Base-by-base conservation (phyloP, 768 basidiomycete genomes). In the Lentinula raphanica region DNA sequence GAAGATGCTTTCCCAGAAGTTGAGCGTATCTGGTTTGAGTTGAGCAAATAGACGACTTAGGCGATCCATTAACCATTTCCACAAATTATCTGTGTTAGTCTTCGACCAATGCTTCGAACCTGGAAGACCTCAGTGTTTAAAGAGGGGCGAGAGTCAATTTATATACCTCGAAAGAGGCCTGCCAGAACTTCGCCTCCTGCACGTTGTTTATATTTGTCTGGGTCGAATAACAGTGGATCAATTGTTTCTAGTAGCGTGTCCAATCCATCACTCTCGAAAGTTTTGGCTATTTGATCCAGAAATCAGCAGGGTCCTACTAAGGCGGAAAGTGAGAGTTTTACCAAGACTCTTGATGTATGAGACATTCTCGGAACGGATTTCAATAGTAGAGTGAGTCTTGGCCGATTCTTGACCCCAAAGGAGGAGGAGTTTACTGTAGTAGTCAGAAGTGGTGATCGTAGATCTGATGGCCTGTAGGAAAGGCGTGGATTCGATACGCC, bases 31-130 rank as follows among this genome's bases (percentile, higher is more conserved):
- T 45, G 92, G 93, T 63, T 90, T 91, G 66, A 94, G 88, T 61
- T 88, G 86, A 7, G 75, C 71, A 60, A 87, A 84, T 55, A 94
- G 83, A 32, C 74, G 72, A 54, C 85, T 78, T 35, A 95, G 70
- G 46, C 82, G 82, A 35, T 76, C 69, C 5, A 74, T 72, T 31
- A 86, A 72, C 94, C 94, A 96, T 39, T 71, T 62, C 92, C 90
- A 94, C 4, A 95, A 69, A 38, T 72, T 69, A 49, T 81, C 72
- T 27, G 78, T 76, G 36, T 74, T 70, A 38, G 72, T 70, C 55
- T 76, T 77, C 0, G 82, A 74, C 94, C 94, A 96, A 65, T 95
- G 90, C 69, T 94, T 94, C 13, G 88, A 85, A 32, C 92, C 90
- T 89, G 60, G 40, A 23, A 40, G 21, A 5, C 38, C 11, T 59